Percentiles rank a stretch among this genome's conserved stretches.
Evolutionary conservation across 2,329 filamentous ascomycete genomes (phyloP).

Genomic region (Fusarium sp.): DNA sequence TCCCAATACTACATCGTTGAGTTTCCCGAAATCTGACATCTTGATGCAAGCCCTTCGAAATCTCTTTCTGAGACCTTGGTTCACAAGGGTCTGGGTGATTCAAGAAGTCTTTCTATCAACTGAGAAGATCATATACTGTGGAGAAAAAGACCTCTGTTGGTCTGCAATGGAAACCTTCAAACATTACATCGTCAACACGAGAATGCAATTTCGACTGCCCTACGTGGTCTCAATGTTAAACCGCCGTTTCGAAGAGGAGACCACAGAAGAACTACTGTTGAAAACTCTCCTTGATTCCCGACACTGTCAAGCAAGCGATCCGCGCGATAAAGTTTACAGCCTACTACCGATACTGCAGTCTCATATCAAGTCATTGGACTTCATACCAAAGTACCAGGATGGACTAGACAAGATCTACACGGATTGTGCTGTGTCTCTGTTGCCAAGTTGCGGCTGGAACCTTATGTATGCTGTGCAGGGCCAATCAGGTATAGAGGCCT

Average conservation of each 20-base stretch:
- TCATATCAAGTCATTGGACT: accelerated
- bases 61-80: not conserved
- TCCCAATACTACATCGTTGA: accelerated
- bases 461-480: not conserved
- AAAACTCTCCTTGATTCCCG: not conserved
- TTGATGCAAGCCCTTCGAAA: not conserved
- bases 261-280: too few relatives aligned
- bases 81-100: not conserved
- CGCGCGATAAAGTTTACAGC: not conserved
- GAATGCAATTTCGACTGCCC: not conserved
- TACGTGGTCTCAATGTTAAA: not conserved
- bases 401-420: not conserved
- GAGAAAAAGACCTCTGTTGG: not conserved
- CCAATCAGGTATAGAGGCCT: too few relatives aligned
- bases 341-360: not conserved
- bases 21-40: not conserved
- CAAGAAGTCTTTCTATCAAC: not conserved
- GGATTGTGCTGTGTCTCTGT: not conserved
- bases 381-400: not conserved
- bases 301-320: not conserved
- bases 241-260: too few relatives aligned
- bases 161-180: not conserved
- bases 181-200: not conserved
- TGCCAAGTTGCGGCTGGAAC: not conserved
- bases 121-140: not conserved